These are phyloP conservation scores for Sutorius australiensis DNA, from an alignment of 768 basidiomycete species.

Conservation along the genomic window DNA sequence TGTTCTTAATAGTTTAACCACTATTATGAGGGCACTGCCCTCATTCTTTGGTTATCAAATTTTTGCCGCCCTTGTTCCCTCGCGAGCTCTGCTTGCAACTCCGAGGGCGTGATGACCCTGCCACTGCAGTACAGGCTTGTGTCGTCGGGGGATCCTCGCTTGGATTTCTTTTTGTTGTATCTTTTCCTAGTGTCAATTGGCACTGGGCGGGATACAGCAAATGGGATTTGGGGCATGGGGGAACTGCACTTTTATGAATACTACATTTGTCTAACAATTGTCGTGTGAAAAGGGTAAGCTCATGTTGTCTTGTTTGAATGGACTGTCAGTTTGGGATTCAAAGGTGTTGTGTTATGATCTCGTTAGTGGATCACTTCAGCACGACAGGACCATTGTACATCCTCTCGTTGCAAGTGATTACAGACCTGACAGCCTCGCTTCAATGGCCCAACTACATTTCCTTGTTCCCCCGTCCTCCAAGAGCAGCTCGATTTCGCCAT, in stretches of 20 bases:
- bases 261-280: too few species aligned
- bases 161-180: conserved; percentile 20
- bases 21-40: conserved; percentile 55
- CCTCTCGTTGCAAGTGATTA: too few species aligned
- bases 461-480: conserved; percentile 2
- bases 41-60: conserved; percentile 53
- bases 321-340: too few species aligned
- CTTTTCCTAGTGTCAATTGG: neutral
- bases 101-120: conserved; percentile 38
- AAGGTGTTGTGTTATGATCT: too few species aligned
- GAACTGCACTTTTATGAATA: too few species aligned
- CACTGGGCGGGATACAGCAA: conserved; percentile 7
- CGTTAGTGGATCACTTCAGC: too few species aligned
- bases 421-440: conserved; percentile 9
- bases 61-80: conserved; percentile 26
- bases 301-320: too few species aligned
- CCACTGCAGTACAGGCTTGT: conserved; percentile 44
- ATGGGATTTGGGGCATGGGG: neutral
- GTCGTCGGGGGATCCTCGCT: conserved; percentile 54
- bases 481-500: conserved; percentile 19
- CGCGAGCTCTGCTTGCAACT: conserved; percentile 43
- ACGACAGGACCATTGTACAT: too few species aligned
- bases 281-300: too few species aligned
- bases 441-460: conserved; percentile 22
- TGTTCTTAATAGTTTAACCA: conserved; percentile 62